Evolutionary conservation across 768 basidiomycete species (phyloP).

Genomic region (Boletus subparvulus): DNA sequence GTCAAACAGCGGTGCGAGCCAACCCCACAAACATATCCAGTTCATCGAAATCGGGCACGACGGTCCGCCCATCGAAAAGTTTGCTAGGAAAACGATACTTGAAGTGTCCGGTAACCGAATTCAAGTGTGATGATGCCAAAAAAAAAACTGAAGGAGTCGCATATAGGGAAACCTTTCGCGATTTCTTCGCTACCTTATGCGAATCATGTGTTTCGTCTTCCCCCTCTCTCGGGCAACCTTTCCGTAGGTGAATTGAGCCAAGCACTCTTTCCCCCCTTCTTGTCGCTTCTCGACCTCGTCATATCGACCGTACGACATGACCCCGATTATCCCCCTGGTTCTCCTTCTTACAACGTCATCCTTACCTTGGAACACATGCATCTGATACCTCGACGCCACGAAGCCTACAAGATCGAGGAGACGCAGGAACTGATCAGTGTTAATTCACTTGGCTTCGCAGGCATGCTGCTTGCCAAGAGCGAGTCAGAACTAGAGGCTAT

Average conservation of each 20-base stretch:
- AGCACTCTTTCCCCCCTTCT: slow-evolving; percentile 57
- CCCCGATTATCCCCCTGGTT: slow-evolving; percentile 57
- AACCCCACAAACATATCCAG: slow-evolving; percentile 90
- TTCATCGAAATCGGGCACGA: slow-evolving; percentile 65
- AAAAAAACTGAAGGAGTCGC: slow-evolving; percentile 1
- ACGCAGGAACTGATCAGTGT: slow-evolving; percentile 65
- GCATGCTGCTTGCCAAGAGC: slow-evolving; percentile 85
- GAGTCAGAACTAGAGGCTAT: slow-evolving; percentile 72
- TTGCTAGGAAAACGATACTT: slow-evolving; percentile 57
- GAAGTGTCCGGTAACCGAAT: slow-evolving; percentile 39
- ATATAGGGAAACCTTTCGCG: slow-evolving; percentile 69
- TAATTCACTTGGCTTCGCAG: slow-evolving; percentile 88
- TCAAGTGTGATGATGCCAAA: not conserved
- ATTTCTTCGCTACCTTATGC: slow-evolving; percentile 71
- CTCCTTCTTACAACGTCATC: slow-evolving; percentile 81
- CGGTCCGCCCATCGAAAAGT: slow-evolving; percentile 75
- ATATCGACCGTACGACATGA: slow-evolving; percentile 73
- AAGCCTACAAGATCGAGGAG: slow-evolving; percentile 52
- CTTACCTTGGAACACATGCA: slow-evolving; percentile 83
- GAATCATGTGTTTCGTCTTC: slow-evolving; percentile 66
- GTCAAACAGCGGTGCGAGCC: slow-evolving; percentile 80
- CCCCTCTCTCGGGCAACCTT: slow-evolving; percentile 19
- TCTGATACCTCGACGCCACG: slow-evolving; percentile 73
- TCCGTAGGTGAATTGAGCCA: slow-evolving; percentile 47
- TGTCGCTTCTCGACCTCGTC: slow-evolving; percentile 72